Evolutionary conservation across 805 yeast species (phyloP).

Genomic region (Kluyveromyces lactis): DNA sequence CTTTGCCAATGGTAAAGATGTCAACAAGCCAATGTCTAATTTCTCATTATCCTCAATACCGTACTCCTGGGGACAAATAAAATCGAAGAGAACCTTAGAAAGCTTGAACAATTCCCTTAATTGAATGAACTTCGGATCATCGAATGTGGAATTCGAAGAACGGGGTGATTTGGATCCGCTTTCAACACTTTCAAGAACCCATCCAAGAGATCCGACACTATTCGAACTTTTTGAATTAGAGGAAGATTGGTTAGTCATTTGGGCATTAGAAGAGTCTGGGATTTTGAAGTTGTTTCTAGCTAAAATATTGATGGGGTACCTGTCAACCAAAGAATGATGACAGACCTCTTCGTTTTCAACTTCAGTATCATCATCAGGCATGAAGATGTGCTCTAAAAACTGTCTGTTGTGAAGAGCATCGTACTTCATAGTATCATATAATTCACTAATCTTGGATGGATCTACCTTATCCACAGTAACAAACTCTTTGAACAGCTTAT

Average conservation of each 20-base stretch:
- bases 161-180: conserved; percentile 18
- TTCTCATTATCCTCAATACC: conserved; percentile 95
- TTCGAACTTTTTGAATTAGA: conserved; percentile 13
- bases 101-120: conserved; percentile 82
- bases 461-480: conserved; percentile 90
- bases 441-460: conserved; percentile 92
- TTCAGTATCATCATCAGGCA: conserved; percentile 45
- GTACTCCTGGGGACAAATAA: conserved; percentile 97
- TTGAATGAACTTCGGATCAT: conserved; percentile 68
- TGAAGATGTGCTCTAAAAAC: conserved; percentile 75
- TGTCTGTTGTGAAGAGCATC: conserved; percentile 94
- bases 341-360: conserved; percentile 21
- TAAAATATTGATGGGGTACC: conserved; percentile 64
- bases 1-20: conserved; percentile 88
- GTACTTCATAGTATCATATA: conserved; percentile 96
- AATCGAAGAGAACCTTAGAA: conserved; percentile 90
- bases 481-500: conserved; percentile 87
- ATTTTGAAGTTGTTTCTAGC: conserved; percentile 72
- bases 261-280: conserved; percentile 27
- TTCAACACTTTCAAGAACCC: conserved; percentile 48
- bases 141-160: conserved; percentile 44
- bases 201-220: conserved; percentile 61
- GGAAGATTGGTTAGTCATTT: conserved; percentile 9
- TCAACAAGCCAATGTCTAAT: conserved; percentile 87
- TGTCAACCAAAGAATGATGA: conserved; percentile 46